These are phyloP conservation scores for Irpex sp. DNA, from an alignment of 1,284 basidiomycete genomes.

Conservation along the genomic window DNA sequence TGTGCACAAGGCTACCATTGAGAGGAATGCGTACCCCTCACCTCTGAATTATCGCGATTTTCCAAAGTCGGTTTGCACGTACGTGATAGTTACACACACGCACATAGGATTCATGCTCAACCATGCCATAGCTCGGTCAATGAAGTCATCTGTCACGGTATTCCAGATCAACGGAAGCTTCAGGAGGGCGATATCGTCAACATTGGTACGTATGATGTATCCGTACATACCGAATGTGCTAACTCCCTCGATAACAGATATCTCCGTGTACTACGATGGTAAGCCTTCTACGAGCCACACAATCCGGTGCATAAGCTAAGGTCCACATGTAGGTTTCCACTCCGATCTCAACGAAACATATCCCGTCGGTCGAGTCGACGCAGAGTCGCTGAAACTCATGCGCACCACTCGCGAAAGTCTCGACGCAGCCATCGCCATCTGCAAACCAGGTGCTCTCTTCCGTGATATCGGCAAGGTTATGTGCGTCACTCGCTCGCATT, in stretches of 20 bases:
- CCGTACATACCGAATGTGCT: background rate
- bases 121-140: constrained; percentile 70
- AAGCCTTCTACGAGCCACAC: constrained; percentile 15
- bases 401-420: constrained; percentile 76
- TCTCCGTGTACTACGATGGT: constrained; percentile 70
- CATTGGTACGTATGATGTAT: constrained; percentile 53
- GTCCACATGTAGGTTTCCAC: constrained; percentile 64
- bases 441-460: constrained; percentile 87
- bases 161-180: constrained; percentile 85
- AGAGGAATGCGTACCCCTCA: constrained; percentile 91
- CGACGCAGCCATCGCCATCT: constrained; percentile 85
- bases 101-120: background rate
- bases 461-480: constrained; percentile 81
- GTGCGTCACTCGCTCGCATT: constrained; percentile 39
- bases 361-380: constrained; percentile 83
- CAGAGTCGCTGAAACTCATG: constrained; percentile 80
- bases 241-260: constrained; percentile 36
- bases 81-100: constrained; percentile 29
- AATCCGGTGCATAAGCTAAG: background rate
- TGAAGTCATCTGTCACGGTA: constrained; percentile 96
- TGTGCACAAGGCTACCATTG: constrained; percentile 92
- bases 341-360: constrained; percentile 90
- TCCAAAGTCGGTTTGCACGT: constrained; percentile 97
- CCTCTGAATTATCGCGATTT: constrained; percentile 92
- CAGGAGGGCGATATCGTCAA: constrained; percentile 93